Percentiles rank a stretch among this genome's conserved stretches.
Evolutionary conservation across 257 asterid species (phyloP).

Genomic region (Nicotiana tomentosiformis): DNA sequence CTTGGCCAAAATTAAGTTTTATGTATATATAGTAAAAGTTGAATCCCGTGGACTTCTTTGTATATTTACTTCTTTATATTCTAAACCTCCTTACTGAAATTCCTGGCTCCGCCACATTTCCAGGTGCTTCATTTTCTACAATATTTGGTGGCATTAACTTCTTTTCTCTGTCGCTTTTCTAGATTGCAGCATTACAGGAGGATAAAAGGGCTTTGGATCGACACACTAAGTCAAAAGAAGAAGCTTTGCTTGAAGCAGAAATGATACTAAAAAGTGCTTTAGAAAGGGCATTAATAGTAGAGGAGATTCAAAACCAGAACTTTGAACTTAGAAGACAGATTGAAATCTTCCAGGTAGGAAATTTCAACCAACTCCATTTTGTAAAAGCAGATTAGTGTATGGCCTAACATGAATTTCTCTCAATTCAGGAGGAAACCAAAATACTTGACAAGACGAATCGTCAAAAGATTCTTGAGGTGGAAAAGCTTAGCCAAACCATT

Average conservation of each 20-base stretch:
- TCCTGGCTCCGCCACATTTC: too few relatives aligned
- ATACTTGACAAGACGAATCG: constrained; percentile 73
- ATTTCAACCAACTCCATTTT: background rate
- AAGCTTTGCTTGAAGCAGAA: constrained; percentile 85
- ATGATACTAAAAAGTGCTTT: constrained; percentile 61
- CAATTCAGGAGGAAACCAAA: constrained; percentile 67
- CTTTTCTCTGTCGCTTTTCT: constrained; percentile 5
- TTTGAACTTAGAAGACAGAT: constrained; percentile 69
- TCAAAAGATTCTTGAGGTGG: constrained; percentile 71
- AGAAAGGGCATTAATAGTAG: constrained; percentile 77
- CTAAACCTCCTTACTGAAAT: too few relatives aligned
- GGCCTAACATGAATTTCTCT: background rate
- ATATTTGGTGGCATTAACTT: background rate
- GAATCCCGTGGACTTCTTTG: too few relatives aligned
- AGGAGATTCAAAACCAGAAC: constrained; percentile 81
- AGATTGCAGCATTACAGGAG: constrained; percentile 69
- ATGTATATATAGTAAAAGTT: too few relatives aligned
- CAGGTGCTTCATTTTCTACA: background rate
- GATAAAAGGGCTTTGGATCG: constrained; percentile 73
- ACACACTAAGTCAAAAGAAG: constrained; percentile 70
- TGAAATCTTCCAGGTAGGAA: constrained; percentile 69
- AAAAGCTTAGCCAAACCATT: constrained; percentile 75
- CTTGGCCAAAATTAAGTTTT: too few relatives aligned
- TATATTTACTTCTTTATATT: too few relatives aligned
- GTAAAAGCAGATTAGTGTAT: background rate